These are phyloP conservation scores for Smittium mucronatum DNA, from an alignment of 371 early-diverging fungal genomes.

Conservation along the genomic window DNA sequence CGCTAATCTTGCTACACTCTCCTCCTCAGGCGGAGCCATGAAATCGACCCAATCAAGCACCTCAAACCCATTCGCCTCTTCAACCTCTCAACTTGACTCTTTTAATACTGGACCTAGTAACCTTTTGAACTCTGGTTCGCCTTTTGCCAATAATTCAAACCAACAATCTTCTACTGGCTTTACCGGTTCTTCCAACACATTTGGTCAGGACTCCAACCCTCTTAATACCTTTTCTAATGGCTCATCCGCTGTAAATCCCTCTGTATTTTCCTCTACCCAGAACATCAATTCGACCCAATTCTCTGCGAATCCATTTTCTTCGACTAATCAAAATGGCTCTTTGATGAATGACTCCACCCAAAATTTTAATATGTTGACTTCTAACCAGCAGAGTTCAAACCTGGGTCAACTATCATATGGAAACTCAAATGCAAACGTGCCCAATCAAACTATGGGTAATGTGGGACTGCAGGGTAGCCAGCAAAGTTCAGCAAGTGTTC, in stretches of 20 bases:
- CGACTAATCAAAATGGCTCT: background rate
- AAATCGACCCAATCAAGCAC: background rate
- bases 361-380: background rate
- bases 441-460: background rate
- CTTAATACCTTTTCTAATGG: background rate
- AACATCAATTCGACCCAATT: background rate
- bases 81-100: background rate
- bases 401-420: background rate
- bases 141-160: background rate
- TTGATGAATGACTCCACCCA: background rate
- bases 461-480: too few relatives aligned
- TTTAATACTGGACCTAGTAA: background rate
- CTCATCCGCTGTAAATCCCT: background rate
- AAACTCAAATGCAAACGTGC: background rate
- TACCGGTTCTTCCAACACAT: background rate
- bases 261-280: background rate
- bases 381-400: background rate
- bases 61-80: slow-evolving; percentile 9
- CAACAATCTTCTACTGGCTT: background rate
- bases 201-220: background rate
- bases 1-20: slow-evolving; percentile 35
- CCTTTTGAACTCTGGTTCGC: background rate
- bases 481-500: background rate
- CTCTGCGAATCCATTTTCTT: background rate
- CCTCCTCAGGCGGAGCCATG: slow-evolving; percentile 3